Conservation (phyloP, 2,329 filamentous ascomycete species). For the Setomelanomma holmii region DNA sequence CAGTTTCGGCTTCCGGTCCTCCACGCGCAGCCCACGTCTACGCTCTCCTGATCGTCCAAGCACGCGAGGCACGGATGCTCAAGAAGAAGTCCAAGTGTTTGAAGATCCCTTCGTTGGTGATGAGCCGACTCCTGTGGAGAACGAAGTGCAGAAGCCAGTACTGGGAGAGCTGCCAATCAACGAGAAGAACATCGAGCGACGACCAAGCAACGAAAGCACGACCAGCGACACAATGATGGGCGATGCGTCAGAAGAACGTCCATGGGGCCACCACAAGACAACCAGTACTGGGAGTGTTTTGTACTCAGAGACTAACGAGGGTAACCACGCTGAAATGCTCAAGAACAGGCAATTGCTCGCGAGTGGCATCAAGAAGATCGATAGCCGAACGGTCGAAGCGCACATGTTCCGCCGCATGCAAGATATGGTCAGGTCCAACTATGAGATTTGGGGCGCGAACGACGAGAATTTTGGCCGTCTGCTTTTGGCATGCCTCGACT, state of each 20-base stretch:
- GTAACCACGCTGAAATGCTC: conserved; percentile 49
- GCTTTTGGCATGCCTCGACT: conserved; percentile 72
- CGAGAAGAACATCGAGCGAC: conserved; percentile 50
- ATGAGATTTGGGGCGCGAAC: conserved; percentile 68
- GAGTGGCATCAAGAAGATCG: conserved; percentile 77
- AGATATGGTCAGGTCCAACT: conserved; percentile 72
- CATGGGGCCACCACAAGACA: conserved; percentile 46
- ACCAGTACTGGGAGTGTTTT: conserved; percentile 46
- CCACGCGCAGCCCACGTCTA: conserved; percentile 40
- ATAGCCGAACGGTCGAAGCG: conserved; percentile 74
- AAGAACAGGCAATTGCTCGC: conserved; percentile 67
- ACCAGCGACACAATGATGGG: conserved; percentile 37
- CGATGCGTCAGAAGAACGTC: conserved; percentile 31
- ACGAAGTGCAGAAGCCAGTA: conserved; percentile 52
- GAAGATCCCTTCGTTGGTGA: conserved; percentile 60
- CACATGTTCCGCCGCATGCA: conserved; percentile 83
- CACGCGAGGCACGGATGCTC: conserved; percentile 39
- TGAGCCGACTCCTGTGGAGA: conserved; percentile 29
- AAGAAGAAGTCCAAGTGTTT: conserved; percentile 58
- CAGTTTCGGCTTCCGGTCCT: conserved; percentile 16
- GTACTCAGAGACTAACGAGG: conserved; percentile 38
- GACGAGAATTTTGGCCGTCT: conserved; percentile 75
- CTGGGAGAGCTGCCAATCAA: conserved; percentile 61
- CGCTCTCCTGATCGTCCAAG: conserved; percentile 44
- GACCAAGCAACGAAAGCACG: conserved; percentile 39